These are phyloP conservation scores for Cinnamomum micranthum DNA, from an alignment of 164 flowering plant genomes.

Conservation along the genomic window DNA sequence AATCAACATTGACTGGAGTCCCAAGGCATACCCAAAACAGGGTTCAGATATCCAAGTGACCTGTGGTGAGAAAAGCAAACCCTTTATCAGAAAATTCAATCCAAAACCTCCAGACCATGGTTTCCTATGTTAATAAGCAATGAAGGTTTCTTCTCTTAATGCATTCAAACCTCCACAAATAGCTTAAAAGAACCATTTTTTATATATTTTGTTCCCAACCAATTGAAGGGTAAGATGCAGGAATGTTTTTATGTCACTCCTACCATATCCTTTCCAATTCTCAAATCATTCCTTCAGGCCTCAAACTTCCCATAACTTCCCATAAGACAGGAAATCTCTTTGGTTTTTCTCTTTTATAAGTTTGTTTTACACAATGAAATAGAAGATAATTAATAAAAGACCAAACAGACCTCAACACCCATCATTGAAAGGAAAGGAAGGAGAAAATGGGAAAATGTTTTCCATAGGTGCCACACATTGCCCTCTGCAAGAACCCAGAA, in stretches of 20 bases:
- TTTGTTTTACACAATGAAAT: background rate
- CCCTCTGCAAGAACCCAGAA: background rate
- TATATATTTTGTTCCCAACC: too few species aligned
- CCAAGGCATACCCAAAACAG: too few species aligned
- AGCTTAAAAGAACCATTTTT: background rate
- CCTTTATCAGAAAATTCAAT: background rate
- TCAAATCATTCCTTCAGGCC: too few species aligned
- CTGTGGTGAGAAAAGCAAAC: background rate
- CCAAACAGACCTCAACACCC: background rate
- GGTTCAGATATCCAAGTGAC: background rate
- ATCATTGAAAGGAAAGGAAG: conserved; percentile 2
- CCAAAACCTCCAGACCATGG: background rate
- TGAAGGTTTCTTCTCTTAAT: background rate
- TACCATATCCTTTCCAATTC: too few species aligned
- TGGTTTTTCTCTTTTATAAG: background rate
- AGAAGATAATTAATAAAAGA: background rate
- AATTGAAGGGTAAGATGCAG: too few species aligned
- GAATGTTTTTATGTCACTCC: too few species aligned
- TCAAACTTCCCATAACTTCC: too few species aligned
- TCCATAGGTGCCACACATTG: too few species aligned
- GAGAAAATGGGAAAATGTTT: background rate
- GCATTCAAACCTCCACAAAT: background rate
- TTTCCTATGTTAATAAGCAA: background rate
- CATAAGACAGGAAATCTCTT: too few species aligned
- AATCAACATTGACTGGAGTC: background rate